These are phyloP conservation scores for Cytospora schulzeri DNA, from an alignment of 2,329 filamentous ascomycete species.

Conservation along the genomic window DNA sequence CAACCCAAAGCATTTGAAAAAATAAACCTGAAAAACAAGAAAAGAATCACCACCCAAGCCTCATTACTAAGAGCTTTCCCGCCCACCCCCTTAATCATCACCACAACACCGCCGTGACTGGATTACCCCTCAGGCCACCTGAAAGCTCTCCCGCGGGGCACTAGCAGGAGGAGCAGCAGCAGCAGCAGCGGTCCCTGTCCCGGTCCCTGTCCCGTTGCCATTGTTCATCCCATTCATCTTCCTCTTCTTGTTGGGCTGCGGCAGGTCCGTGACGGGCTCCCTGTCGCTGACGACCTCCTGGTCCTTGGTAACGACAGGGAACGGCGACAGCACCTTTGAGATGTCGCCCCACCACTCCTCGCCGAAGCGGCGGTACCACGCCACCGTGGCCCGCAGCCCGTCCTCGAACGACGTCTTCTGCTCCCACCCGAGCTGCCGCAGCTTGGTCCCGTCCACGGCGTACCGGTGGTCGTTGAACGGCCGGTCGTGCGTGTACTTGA, in stretches of 20 bases:
- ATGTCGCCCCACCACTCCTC: slow-evolving; percentile 75
- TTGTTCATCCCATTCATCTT: slow-evolving; percentile 13
- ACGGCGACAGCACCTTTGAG: slow-evolving; percentile 67
- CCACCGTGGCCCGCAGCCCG: slow-evolving; percentile 64
- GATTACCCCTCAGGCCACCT: not conserved
- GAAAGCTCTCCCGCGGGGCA: not conserved
- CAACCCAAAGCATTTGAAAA: no score
- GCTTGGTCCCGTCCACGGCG: slow-evolving; percentile 70
- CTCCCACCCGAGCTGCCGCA: slow-evolving; percentile 68
- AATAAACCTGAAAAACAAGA: no score
- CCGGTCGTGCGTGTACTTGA: slow-evolving; percentile 75
- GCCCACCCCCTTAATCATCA: not conserved
- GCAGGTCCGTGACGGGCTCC: slow-evolving; percentile 41
- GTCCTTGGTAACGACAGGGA: slow-evolving; percentile 60
- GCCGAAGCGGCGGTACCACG: slow-evolving; percentile 70
- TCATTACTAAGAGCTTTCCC: not conserved
- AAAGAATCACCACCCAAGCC: not conserved
- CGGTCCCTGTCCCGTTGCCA: not conserved
- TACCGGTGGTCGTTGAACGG: slow-evolving; percentile 79
- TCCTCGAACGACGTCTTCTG: slow-evolving; percentile 67
- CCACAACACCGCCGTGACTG: no score
- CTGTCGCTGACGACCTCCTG: slow-evolving; percentile 57
- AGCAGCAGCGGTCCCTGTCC: no score
- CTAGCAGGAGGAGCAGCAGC: no score
- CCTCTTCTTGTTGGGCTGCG: slow-evolving; percentile 30